These are phyloP conservation scores for Mycena haematopus DNA, from an alignment of 768 basidiomycete genomes.

Conservation along the genomic window DNA sequence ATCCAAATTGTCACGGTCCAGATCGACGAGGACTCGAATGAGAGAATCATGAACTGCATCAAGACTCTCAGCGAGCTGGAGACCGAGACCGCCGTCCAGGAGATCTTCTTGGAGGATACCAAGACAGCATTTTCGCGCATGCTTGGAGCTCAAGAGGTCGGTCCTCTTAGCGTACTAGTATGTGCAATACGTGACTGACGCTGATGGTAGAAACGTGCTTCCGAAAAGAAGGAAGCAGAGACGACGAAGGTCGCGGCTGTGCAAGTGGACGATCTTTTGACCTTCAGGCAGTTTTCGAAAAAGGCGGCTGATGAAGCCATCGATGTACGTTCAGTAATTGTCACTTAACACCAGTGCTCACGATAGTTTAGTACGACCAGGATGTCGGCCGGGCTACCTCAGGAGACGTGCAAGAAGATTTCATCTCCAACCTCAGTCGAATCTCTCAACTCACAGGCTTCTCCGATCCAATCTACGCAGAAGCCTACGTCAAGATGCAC, in stretches of 20 bases:
- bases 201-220: constrained; percentile 76
- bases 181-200: neutral
- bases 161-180: constrained; percentile 16
- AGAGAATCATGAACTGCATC: constrained; percentile 96
- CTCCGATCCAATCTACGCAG: constrained; percentile 98
- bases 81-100: constrained; percentile 59
- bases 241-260: constrained; percentile 66
- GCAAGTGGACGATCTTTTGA: constrained; percentile 92
- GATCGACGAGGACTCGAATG: constrained; percentile 98
- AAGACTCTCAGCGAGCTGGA: constrained; percentile 88
- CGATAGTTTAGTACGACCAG: constrained; percentile 71
- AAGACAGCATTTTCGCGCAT: constrained; percentile 93
- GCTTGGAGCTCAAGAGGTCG: constrained; percentile 92
- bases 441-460: constrained; percentile 97
- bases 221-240: constrained; percentile 90
- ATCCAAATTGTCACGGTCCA: constrained; percentile 92
- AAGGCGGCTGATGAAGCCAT: constrained; percentile 83
- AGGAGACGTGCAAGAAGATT: constrained; percentile 85
- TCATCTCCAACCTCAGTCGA: constrained; percentile 90
- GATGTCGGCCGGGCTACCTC: constrained; percentile 90
- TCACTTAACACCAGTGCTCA: neutral
- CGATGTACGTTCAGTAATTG: constrained; percentile 53
- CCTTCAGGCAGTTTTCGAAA: constrained; percentile 95
- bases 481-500: constrained; percentile 97
- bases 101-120: constrained; percentile 85